phyloP scores from a whole-genome alignment of 2,329 filamentous ascomycete genomes.

The Dichotomopilus funicola region DNA sequence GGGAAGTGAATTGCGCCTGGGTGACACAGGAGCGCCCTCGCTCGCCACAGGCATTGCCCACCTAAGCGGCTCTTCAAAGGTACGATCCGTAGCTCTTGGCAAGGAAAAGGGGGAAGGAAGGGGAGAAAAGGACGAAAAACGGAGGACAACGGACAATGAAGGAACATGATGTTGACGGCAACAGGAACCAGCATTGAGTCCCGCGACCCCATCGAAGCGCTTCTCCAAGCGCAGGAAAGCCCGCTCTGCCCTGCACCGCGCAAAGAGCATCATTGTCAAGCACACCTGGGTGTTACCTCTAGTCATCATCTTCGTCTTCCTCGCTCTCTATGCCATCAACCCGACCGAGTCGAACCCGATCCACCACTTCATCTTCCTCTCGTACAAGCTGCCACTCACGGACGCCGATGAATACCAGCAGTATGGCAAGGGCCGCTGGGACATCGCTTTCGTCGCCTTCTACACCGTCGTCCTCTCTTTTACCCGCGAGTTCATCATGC shows the following conservation, averaged over 20 bases:
- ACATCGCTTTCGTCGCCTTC: slow-evolving; percentile 81
- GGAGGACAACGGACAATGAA: background rate
- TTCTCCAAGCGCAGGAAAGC: slow-evolving; percentile 50
- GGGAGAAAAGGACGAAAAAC: background rate
- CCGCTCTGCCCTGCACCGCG: slow-evolving; percentile 47
- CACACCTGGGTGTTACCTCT: slow-evolving; percentile 62
- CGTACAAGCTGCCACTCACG: slow-evolving; percentile 63
- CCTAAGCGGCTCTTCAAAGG: slow-evolving; percentile 27
- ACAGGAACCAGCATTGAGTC: slow-evolving; percentile 22
- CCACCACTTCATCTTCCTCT: slow-evolving; percentile 79
- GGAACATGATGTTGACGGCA: slow-evolving; percentile 15
- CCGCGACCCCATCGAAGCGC: slow-evolving; percentile 33
- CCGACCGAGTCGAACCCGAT: slow-evolving; percentile 73
- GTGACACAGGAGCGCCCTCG: slow-evolving; percentile 50
- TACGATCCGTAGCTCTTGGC: background rate
- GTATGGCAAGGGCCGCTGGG: slow-evolving; percentile 84
- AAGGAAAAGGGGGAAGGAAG: background rate
- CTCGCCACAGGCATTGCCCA: slow-evolving; percentile 47
- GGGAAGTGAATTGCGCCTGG: slow-evolving; percentile 46
- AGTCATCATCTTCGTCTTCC: slow-evolving; percentile 56
- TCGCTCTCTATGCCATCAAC: slow-evolving; percentile 65
- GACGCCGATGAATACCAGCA: slow-evolving; percentile 46
- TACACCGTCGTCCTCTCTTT: slow-evolving; percentile 88
- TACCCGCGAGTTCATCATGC: slow-evolving; percentile 94
- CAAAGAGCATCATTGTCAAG: slow-evolving; percentile 45